Evolutionary conservation across 1,284 basidiomycete genomes (phyloP), one percentile per base, ranked within the genome.

Genomic region (Naganishia liquefaciens): DNA sequence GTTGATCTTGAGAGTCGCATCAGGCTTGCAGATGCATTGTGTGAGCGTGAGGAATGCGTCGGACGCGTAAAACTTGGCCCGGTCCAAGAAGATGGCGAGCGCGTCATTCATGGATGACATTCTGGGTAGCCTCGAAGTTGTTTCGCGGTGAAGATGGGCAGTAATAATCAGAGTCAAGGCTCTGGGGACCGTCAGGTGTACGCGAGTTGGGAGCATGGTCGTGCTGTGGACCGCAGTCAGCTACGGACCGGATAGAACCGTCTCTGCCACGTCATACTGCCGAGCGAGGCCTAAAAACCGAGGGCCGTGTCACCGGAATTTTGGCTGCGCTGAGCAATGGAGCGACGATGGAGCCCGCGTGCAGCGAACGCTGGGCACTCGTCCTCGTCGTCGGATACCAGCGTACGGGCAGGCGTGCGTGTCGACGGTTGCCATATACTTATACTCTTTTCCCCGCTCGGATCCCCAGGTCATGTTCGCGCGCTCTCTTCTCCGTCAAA

Each of bases 1-100:
- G 72, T 95, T 95, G 70, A 97, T 93, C 80, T 95, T 94, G 68
- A 95, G 84, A 67, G 87, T 91, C 7, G 77, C 76, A 61, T 77
- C 75, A 1, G 79, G 79, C 67, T 74, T 75, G 72, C 79, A 80
- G 58, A 80, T 74, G 64, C 77, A 79, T 74, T 79, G 68, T 5
- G 47, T 53, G 63, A 61, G 43, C 33, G 66, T 64, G 57, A 46
- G 49, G 15, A 75, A 62, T 25, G 74, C 68, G 66, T 74, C 72
- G 40, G 66, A 57, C 1, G 72, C 70, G 63, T 75, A 73, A 67
- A 77, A 74, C 69, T 71, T 72, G 68, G 76, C 65, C 46, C 74
- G 65, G 65, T 77, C 73, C 30, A 78, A 47, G 47, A 52, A 64
- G 49, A 64, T 64, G 27, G 72, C 74, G 21, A 78, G 37, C 46